phyloP scores from a whole-genome alignment of 371 early-diverging fungal genomes.

The Rhizopus delemar region DNA sequence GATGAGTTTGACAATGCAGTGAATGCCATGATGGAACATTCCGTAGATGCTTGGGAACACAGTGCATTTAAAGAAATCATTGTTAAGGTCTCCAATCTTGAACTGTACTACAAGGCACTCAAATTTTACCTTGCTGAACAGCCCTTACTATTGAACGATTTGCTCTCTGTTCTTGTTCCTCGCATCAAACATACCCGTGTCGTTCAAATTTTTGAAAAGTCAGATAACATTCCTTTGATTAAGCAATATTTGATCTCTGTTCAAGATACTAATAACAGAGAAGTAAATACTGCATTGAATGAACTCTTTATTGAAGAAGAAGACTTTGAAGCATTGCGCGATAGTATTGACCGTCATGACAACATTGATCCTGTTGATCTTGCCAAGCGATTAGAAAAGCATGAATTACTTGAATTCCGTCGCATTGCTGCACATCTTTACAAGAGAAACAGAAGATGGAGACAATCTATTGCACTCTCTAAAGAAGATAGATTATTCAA shows the following conservation, averaged over 20 bases:
- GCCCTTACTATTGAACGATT: constrained; percentile 89
- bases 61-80: constrained; percentile 92
- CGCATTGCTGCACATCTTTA: constrained; percentile 94
- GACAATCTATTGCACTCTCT: constrained; percentile 90
- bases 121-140: constrained; percentile 95
- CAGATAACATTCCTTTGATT: constrained; percentile 94
- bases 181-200: constrained; percentile 95
- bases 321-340: constrained; percentile 87
- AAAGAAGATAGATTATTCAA: constrained; percentile 95
- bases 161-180: constrained; percentile 84
- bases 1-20: constrained; percentile 98
- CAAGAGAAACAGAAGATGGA: constrained; percentile 93
- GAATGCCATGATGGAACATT: constrained; percentile 90
- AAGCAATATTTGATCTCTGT: constrained; percentile 91
- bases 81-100: constrained; percentile 94
- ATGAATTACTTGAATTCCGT: constrained; percentile 95
- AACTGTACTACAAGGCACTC: constrained; percentile 95
- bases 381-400: constrained; percentile 90
- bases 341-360: constrained; percentile 88
- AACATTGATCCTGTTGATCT: constrained; percentile 91
- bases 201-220: constrained; percentile 93
- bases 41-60: constrained; percentile 94
- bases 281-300: constrained; percentile 92
- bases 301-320: constrained; percentile 96
- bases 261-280: constrained; percentile 88